phyloP scores from a whole-genome alignment of 2,329 filamentous ascomycete genomes.

The Aureobasidium melanogenum region DNA sequence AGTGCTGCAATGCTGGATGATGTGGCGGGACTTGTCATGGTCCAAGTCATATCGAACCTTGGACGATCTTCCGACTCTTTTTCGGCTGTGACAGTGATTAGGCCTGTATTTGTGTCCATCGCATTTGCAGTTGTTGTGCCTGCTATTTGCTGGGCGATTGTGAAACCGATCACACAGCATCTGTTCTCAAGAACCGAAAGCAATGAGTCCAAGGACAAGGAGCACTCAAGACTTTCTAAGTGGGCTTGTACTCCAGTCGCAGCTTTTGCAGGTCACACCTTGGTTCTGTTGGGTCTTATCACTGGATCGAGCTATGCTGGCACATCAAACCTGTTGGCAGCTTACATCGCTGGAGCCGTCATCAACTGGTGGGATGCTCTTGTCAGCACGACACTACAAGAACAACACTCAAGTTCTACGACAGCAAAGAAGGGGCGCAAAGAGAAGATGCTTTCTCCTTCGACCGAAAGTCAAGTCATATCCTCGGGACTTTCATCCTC shows the following conservation, averaged over 20 bases:
- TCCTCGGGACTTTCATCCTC: neutral
- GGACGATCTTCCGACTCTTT: slow-evolving; percentile 32
- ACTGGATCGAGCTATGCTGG: slow-evolving; percentile 49
- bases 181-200: neutral
- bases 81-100: slow-evolving; percentile 34
- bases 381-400: slow-evolving; percentile 11
- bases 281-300: slow-evolving; percentile 42
- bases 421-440: neutral
- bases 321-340: slow-evolving; percentile 53
- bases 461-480: no score
- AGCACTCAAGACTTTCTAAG: neutral
- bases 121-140: slow-evolving; percentile 44
- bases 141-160: slow-evolving; percentile 37
- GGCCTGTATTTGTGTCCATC: slow-evolving; percentile 43
- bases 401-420: neutral
- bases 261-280: slow-evolving; percentile 34
- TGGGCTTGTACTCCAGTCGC: neutral
- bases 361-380: slow-evolving; percentile 51
- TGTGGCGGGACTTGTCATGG: slow-evolving; percentile 67
- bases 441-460: neutral
- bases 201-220: no score
- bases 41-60: slow-evolving; percentile 63
- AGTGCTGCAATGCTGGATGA: slow-evolving; percentile 77
- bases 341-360: slow-evolving; percentile 49
- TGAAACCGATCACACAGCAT: slow-evolving; percentile 32